These are phyloP conservation scores for Perkinsus marinus DNA, from an alignment of 169 alveolate species.

Conservation along the genomic window DNA sequence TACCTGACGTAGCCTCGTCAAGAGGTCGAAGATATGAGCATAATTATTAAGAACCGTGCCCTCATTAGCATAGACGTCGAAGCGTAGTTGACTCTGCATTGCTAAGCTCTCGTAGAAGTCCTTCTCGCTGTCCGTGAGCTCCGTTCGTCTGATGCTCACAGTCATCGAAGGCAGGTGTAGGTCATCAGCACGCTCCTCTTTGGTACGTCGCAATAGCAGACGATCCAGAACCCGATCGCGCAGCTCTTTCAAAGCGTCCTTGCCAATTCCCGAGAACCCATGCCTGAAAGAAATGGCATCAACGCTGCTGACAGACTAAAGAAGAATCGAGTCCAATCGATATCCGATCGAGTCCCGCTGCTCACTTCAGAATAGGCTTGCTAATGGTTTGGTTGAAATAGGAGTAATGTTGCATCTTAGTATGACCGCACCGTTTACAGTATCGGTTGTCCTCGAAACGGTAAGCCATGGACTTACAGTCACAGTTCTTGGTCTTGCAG, in stretches of 20 bases:
- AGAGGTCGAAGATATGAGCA: conserved; percentile 71
- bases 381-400: conserved; percentile 60
- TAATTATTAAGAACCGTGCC: conserved; percentile 70
- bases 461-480: conserved; percentile 48
- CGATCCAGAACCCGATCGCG: conserved; percentile 29
- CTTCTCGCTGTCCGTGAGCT: conserved; percentile 53
- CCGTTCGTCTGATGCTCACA: conserved; percentile 47
- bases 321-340: background rate
- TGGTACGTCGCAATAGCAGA: conserved; percentile 59
- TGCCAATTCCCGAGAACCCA: background rate
- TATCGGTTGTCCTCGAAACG: conserved; percentile 45
- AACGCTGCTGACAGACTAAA: background rate
- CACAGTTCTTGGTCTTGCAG: conserved; percentile 65
- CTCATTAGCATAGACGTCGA: conserved; percentile 53
- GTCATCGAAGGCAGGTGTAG: conserved; percentile 60
- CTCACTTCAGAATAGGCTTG: conserved; percentile 59
- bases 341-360: conserved; percentile 4
- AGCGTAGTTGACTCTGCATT: conserved; percentile 44
- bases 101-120: conserved; percentile 63
- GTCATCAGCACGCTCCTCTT: conserved; percentile 60
- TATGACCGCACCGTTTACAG: conserved; percentile 59
- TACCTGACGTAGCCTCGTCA: conserved; percentile 61
- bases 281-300: background rate
- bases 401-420: conserved; percentile 56
- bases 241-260: conserved; percentile 20